Conservation (phyloP, 169 alveolate genomes). For the Babesia sp. region DNA sequence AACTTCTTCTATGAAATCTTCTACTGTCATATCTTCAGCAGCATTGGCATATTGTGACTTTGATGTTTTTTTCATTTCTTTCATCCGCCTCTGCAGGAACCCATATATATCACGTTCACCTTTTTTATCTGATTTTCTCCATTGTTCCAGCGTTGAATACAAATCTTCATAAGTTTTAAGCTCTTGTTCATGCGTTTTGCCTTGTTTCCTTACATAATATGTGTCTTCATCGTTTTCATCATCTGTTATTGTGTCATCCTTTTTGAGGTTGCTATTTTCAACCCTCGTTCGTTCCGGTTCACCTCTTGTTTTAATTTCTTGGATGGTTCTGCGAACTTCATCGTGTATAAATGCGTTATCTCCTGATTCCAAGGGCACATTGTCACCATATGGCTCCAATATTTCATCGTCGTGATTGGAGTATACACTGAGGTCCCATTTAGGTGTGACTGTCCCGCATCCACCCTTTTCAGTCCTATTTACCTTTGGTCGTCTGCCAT, state of each 20-base stretch:
- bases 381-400: neutral
- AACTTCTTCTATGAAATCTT: slow-evolving; percentile 25
- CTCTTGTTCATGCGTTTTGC: neutral
- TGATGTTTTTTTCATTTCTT: slow-evolving; percentile 13
- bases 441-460: neutral
- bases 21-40: slow-evolving; percentile 19
- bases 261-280: too few species aligned
- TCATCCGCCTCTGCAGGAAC: slow-evolving; percentile 25
- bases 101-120: slow-evolving; percentile 19
- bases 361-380: neutral
- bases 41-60: neutral
- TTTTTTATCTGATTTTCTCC: slow-evolving; percentile 30
- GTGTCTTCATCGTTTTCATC: neutral
- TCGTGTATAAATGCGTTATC: too few species aligned
- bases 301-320: too few species aligned
- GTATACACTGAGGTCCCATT: too few species aligned
- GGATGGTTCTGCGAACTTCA: too few species aligned
- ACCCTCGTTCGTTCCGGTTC: too few species aligned
- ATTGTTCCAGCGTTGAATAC: slow-evolving; percentile 12
- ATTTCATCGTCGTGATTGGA: too few species aligned
- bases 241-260: too few species aligned
- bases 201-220: neutral
- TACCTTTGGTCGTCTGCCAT: slow-evolving; percentile 7
- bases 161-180: slow-evolving; percentile 26
- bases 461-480: neutral